phyloP scores from a whole-genome alignment of 371 early-diverging fungal species.

The Circinella minor region DNA sequence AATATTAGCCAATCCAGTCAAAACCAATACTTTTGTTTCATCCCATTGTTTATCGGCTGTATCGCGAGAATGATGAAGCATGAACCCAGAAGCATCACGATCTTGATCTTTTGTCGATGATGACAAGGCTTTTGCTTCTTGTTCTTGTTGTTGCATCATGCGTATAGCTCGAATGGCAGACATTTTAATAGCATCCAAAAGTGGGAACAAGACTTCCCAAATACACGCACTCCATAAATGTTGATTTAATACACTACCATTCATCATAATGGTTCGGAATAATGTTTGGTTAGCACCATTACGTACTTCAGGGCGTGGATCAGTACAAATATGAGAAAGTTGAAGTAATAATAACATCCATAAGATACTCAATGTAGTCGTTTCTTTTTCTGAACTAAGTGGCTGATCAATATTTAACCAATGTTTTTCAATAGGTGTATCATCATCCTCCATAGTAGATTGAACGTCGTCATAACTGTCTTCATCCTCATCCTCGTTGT shows the following conservation, averaged over 20 bases:
- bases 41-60: conserved; percentile 94
- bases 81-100: conserved; percentile 46
- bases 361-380: conserved; percentile 63
- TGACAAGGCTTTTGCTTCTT: conserved; percentile 16
- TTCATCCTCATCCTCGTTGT: too few species aligned
- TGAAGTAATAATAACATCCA: conserved; percentile 89
- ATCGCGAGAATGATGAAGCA: conserved; percentile 73
- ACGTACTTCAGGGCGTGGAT: conserved; percentile 90
- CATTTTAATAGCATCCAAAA: conserved; percentile 79
- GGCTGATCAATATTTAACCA: conserved; percentile 40
- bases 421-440: conserved; percentile 37
- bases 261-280: conserved; percentile 90
- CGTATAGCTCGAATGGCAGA: conserved; percentile 52
- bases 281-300: conserved; percentile 95
- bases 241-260: conserved; percentile 70
- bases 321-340: conserved; percentile 84
- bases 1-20: conserved; percentile 76
- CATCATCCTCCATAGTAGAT: background rate
- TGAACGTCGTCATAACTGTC: too few species aligned
- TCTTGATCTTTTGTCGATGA: conserved; percentile 26
- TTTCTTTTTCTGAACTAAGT: conserved; percentile 49
- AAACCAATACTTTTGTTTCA: conserved; percentile 88
- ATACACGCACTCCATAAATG: conserved; percentile 86
- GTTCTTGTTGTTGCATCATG: conserved; percentile 26
- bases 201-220: conserved; percentile 89